Base-by-base conservation (phyloP, 805 yeast species). In the Candida endomychidarum region DNA sequence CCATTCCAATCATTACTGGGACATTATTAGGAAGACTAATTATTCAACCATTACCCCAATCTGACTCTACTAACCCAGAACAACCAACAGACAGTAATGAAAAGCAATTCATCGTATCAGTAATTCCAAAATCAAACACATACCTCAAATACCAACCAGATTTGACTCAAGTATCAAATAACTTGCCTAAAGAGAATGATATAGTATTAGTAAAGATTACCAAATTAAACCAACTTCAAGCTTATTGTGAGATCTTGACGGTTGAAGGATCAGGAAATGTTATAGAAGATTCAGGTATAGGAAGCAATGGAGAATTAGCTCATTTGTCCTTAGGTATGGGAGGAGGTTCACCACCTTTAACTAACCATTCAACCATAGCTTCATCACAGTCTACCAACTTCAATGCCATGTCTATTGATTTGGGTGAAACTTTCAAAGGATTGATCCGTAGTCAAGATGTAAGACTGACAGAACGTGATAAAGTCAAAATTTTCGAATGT, bases 351-450 rank as follows among this genome's bases (percentile, higher is more conserved):
- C 80, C 63, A 40, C 55, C 61, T 11, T 54, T 63, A 31, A 53
- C 59, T 10, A 58, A 59, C 16, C 64, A 63, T 44, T 48, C 52
- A 12, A 54, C 68, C 5, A 53, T 65, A 7, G 74, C 74, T 2
- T 57, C 67, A 12, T 50, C 62, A 11, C 72, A 79, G 36, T 70
- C 76, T 30, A 51, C 65, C 1, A 41, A 55, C 38, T 29, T 58
- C 8, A 61, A 54, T 26, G 69, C 69, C 3, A 54, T 54, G 39
- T 73, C 86, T 2, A 67, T 77, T 18, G 96, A 87, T 52, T 63
- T 85, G 23, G 96, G 96, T 2, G 96, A 90, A 54, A 85, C 85
- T 16, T 90, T 86, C 65, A 87, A 84, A 52, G 98, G 95, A 0
- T 72, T 88, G 6, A 82, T 90, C 34, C 70, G 98, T 53, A 71